A percentile compares a stretch with the other conserved stretches of the same genome.
Conservation (phyloP, 331 rosid species). For the Malus hybrid region DNA sequence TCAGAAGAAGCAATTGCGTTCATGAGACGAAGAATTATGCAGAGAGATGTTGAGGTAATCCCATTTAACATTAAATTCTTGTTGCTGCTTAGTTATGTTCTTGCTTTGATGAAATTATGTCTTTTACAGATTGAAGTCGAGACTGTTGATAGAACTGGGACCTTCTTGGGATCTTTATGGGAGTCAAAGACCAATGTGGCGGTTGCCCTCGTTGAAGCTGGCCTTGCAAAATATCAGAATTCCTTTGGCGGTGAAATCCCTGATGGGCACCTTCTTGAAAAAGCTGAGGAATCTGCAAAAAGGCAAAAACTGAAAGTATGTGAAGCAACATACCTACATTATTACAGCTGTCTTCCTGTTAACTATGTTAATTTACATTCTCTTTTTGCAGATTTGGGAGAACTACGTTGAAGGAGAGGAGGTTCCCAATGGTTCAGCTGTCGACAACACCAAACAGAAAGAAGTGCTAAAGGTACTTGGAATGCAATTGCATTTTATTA, state of each 20-base stretch:
- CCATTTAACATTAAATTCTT: background rate
- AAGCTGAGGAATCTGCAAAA: conserved; percentile 77
- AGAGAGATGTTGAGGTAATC: conserved; percentile 83
- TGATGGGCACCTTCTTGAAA: conserved; percentile 71
- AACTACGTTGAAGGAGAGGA: conserved; percentile 86
- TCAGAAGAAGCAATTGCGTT: conserved; percentile 82
- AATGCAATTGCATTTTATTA: conserved; percentile 6
- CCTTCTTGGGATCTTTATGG: conserved; percentile 92
- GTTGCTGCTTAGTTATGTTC: background rate
- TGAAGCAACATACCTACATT: conserved; percentile 12
- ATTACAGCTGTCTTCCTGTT: conserved; percentile 1
- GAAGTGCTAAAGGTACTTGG: conserved; percentile 77
- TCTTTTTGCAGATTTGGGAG: conserved; percentile 71
- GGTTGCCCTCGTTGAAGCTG: conserved; percentile 66
- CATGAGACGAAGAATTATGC: conserved; percentile 91
- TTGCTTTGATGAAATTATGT: background rate
- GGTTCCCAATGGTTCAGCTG: conserved; percentile 51
- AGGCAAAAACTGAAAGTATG: conserved; percentile 66
- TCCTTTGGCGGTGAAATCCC: conserved; percentile 81
- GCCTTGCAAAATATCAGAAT: conserved; percentile 71
- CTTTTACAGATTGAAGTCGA: conserved; percentile 69
- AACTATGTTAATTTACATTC: conserved; percentile 14
- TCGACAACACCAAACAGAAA: conserved; percentile 68
- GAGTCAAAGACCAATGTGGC: conserved; percentile 74
- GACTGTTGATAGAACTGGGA: conserved; percentile 86